Conservation (phyloP, 495 filamentous ascomycete species). For the Podospora sp. region DNA sequence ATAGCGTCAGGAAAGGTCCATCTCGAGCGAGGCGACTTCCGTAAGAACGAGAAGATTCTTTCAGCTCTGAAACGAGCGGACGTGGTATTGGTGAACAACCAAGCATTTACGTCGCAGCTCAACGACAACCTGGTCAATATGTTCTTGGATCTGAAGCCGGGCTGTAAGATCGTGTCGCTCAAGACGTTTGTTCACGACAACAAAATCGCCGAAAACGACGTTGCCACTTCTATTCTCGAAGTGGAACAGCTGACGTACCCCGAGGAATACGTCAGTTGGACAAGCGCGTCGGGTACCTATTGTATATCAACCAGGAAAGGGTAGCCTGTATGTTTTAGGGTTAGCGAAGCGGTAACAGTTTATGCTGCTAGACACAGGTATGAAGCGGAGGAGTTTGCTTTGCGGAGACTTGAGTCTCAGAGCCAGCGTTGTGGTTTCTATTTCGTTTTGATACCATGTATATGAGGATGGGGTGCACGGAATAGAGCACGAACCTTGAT, state of each 20-base stretch:
- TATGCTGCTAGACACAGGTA: not conserved
- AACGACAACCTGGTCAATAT: slow-evolving; percentile 86
- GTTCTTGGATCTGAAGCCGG: slow-evolving; percentile 93
- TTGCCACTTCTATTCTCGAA: slow-evolving; percentile 72
- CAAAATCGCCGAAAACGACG: slow-evolving; percentile 55
- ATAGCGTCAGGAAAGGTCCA: slow-evolving; percentile 75
- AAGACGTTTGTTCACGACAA: slow-evolving; percentile 52
- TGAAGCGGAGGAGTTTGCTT: not conserved
- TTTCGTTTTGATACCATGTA: slow-evolving; percentile 14
- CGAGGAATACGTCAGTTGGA: slow-evolving; percentile 89
- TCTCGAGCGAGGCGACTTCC: slow-evolving; percentile 83
- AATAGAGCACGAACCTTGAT: not conserved
- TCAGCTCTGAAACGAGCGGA: slow-evolving; percentile 79
- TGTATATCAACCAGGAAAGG: slow-evolving; percentile 83
- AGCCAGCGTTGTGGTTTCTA: slow-evolving; percentile 2
- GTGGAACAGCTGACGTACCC: slow-evolving; percentile 78
- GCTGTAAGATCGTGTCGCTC: slow-evolving; percentile 74
- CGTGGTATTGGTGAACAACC: slow-evolving; percentile 94
- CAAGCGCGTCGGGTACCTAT: slow-evolving; percentile 76
- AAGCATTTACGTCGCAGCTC: slow-evolving; percentile 83
- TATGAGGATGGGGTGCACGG: not conserved
- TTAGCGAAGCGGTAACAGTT: not conserved
- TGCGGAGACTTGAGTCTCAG: not conserved
- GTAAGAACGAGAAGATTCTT: slow-evolving; percentile 69
- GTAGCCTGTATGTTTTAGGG: slow-evolving; percentile 11